Conservation (phyloP, 2,329 filamentous ascomycete species). For the Botrytis squamosa region DNA sequence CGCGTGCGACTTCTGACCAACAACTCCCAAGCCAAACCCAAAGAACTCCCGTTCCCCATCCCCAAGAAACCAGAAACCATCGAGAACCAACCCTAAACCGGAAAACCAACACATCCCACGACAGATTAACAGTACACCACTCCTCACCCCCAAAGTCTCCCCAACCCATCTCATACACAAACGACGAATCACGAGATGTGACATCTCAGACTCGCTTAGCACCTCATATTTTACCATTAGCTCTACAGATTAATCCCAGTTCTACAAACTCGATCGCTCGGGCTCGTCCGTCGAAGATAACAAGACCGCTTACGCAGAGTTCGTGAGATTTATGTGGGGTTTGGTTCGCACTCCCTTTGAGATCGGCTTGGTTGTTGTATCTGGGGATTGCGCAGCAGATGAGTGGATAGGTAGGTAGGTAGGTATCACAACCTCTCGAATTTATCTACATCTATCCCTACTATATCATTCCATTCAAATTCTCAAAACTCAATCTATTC, state of each 20-base stretch:
- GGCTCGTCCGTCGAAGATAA: not conserved
- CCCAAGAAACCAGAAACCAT: not conserved
- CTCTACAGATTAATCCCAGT: not conserved
- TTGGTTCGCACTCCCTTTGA: accelerated
- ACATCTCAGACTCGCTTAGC: not conserved
- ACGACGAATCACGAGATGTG: not conserved
- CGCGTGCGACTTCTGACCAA: not conserved
- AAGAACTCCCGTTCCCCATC: not conserved
- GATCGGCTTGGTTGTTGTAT: too few species aligned
- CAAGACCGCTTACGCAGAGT: not conserved
- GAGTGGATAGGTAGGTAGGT: not conserved
- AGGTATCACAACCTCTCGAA: too few species aligned
- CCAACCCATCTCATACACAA: not conserved
- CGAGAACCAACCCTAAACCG: accelerated
- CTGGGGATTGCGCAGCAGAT: too few species aligned
- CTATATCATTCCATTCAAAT: too few species aligned
- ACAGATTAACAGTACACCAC: not conserved
- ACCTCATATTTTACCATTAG: not conserved
- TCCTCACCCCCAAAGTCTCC: not conserved
- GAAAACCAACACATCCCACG: not conserved
- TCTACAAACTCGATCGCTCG: not conserved
- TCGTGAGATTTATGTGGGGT: not conserved
- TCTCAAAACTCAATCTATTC: too few species aligned
- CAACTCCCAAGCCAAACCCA: not conserved
- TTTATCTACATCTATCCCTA: too few species aligned